phyloP scores from a whole-genome alignment of 176 grass and related monocot genomes.

The Lolium perenne region DNA sequence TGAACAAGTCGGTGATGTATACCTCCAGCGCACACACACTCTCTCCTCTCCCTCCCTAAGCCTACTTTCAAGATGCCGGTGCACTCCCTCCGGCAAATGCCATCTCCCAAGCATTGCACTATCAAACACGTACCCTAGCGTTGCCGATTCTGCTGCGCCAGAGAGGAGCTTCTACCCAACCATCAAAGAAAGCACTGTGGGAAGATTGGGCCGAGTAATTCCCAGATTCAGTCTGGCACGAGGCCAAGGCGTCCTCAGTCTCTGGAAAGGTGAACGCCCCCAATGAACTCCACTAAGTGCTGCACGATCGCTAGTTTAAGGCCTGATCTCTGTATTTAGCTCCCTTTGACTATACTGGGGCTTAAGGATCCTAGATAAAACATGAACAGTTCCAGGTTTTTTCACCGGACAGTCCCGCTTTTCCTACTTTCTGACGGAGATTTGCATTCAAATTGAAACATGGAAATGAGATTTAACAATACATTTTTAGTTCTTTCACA shows the following conservation, averaged over 20 bases:
- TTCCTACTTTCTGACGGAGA: not conserved
- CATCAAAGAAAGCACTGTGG: not conserved
- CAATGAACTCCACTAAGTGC: not conserved
- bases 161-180: not conserved
- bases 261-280: not conserved
- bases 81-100: no score
- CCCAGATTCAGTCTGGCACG: no score
- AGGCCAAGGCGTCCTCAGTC: not conserved
- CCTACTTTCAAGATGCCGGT: no score
- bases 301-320: not conserved
- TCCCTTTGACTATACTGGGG: not conserved
- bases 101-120: no score
- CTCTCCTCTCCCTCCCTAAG: no score
- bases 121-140: no score
- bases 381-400: not conserved
- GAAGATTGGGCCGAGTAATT: no score
- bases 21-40: no score
- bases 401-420: not conserved
- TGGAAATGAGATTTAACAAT: not conserved
- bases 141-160: not conserved
- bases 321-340: not conserved
- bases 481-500: not conserved
- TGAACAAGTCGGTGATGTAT: no score
- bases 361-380: not conserved
- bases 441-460: not conserved